These are phyloP conservation scores for Raddia guianensis DNA, from an alignment of 176 grass and related monocot species.

Conservation along the genomic window DNA sequence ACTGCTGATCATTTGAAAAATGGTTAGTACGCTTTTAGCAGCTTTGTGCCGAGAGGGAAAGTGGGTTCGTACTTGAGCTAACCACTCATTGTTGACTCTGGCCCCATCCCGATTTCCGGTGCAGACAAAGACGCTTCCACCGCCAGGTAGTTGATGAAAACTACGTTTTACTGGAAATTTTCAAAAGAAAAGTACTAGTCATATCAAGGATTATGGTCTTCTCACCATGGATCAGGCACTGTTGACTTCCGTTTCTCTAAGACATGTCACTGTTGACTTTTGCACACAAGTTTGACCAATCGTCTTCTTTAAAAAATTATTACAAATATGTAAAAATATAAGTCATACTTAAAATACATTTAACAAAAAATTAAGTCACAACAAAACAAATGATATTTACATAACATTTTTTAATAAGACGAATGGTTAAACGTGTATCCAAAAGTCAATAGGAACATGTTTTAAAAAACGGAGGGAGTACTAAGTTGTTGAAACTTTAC, in stretches of 20 bases:
- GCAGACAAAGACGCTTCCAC: conserved; percentile 46
- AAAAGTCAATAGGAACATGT: too few species aligned
- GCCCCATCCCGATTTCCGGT: conserved; percentile 29
- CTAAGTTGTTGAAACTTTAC: not conserved
- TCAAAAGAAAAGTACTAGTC: conserved; percentile 9
- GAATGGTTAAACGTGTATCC: too few species aligned
- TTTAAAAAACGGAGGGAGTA: too few species aligned
- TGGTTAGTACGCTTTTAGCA: not conserved
- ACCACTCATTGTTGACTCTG: conserved; percentile 28
- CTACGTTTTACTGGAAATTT: conserved; percentile 25
- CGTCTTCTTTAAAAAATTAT: too few species aligned
- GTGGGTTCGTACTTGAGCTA: not conserved
- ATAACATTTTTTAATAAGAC: too few species aligned
- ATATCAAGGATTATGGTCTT: not conserved
- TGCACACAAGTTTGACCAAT: too few species aligned
- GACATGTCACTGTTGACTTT: too few species aligned
- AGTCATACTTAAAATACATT: too few species aligned
- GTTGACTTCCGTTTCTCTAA: too few species aligned
- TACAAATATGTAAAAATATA: too few species aligned
- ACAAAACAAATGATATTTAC: too few species aligned
- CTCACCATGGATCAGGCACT: not conserved
- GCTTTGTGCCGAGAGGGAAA: not conserved
- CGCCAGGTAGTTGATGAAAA: conserved; percentile 46
- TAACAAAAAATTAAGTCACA: too few species aligned
- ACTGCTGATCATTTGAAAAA: not conserved